A percentile compares a stretch with the other conserved stretches of the same genome.
phyloP scores from a whole-genome alignment of 2,329 filamentous ascomycete species.

The Peltaster fructicola region DNA sequence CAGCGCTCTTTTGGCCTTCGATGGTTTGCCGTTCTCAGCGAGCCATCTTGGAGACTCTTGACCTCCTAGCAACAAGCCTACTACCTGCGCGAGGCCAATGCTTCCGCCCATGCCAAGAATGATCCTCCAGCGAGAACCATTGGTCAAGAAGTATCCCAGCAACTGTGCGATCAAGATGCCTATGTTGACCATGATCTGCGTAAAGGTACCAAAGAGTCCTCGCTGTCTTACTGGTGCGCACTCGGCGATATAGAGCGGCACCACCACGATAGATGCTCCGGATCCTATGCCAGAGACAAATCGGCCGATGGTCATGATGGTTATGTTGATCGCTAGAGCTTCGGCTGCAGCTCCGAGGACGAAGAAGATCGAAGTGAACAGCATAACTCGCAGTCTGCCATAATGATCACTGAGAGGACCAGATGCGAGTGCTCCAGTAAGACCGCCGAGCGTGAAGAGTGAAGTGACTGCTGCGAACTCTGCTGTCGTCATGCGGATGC shows the following conservation, averaged over 20 bases:
- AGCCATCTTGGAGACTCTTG: conserved; percentile 83
- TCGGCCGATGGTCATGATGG: conserved; percentile 53
- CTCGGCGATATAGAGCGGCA: conserved; percentile 88
- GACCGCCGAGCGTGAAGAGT: conserved; percentile 76
- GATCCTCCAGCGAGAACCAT: conserved; percentile 62
- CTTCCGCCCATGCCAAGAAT: conserved; percentile 58
- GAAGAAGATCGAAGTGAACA: conserved; percentile 59
- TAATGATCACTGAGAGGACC: conserved; percentile 62
- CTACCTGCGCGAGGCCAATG: conserved; percentile 49
- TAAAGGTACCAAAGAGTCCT: conserved; percentile 61
- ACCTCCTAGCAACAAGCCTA: conserved; percentile 52
- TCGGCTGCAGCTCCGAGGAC: conserved; percentile 58
- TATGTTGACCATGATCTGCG: conserved; percentile 77
- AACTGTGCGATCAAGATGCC: conserved; percentile 74
- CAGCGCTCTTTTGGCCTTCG: conserved; percentile 48
- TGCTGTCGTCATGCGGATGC: conserved; percentile 70
- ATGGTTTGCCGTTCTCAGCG: conserved; percentile 44
- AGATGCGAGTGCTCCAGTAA: conserved; percentile 63
- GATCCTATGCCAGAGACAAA: conserved; percentile 69
- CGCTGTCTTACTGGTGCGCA: conserved; percentile 49
- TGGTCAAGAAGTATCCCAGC: conserved; percentile 74
- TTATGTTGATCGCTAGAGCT: conserved; percentile 50
- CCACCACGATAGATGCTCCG: conserved; percentile 78
- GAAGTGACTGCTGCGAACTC: conserved; percentile 77
- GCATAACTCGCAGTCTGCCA: conserved; percentile 62